Conservation (phyloP, 257 asterid genomes). For the Ilex asprella region DNA sequence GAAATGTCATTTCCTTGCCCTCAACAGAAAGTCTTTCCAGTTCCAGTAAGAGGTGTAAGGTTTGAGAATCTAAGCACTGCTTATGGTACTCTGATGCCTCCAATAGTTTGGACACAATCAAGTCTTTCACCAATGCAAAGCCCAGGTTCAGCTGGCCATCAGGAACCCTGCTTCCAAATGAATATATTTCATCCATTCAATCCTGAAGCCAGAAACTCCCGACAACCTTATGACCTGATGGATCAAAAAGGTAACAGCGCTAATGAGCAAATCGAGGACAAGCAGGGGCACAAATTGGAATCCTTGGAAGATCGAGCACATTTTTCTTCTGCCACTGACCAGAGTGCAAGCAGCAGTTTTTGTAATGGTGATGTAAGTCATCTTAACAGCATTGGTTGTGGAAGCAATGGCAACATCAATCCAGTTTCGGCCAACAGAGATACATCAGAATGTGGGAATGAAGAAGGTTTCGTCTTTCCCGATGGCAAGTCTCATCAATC, state of each 20-base stretch:
- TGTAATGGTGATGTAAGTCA: conserved; percentile 35
- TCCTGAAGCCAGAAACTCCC: conserved; percentile 29
- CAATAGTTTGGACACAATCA: conserved; percentile 26
- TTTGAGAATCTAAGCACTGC: conserved; percentile 32
- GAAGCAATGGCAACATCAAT: conserved; percentile 30
- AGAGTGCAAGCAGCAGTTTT: conserved; percentile 50
- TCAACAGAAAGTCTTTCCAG: conserved; percentile 36
- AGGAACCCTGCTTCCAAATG: conserved; percentile 31
- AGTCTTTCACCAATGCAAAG: conserved; percentile 35
- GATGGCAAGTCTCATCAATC: conserved; percentile 49
- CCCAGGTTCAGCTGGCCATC: conserved; percentile 35
- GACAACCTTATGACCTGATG: conserved; percentile 25
- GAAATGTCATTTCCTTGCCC: conserved; percentile 26
- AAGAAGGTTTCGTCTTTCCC: conserved; percentile 32
- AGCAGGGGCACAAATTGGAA: conserved; percentile 31
- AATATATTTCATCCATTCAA: conserved; percentile 25
- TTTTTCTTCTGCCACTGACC: conserved; percentile 50
- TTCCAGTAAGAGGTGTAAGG: conserved; percentile 48
- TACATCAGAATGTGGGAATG: conserved; percentile 38
- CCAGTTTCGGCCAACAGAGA: conserved; percentile 18
- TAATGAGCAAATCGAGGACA: conserved; percentile 34
- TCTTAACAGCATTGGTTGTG: conserved; percentile 23
- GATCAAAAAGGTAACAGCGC: conserved; percentile 34
- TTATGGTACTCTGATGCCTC: conserved; percentile 35
- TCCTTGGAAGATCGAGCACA: conserved; percentile 34